Evolutionary conservation across 805 yeast genomes (phyloP), one percentile per base, ranked within the genome.

Genomic region (Grigorovia jiainica): DNA sequence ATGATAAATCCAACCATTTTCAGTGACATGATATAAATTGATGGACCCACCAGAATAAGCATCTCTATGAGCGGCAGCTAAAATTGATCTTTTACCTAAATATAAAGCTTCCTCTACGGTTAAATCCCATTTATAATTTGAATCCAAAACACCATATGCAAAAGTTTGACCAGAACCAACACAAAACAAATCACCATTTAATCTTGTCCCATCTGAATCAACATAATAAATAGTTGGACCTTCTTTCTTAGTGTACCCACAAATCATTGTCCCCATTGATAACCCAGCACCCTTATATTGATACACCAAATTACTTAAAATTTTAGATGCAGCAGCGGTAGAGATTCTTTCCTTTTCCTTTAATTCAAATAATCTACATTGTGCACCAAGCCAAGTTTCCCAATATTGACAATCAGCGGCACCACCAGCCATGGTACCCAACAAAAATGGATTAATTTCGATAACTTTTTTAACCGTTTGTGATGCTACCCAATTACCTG

Each of bases 341-440:
- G 92, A 78, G 51, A 92, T 92, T 55, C 98, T 77, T 66, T 87
- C 90, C 66, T 90, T 89, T 63, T 90, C 92, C 60, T 95, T 77
- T 57, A 92, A 73, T 64, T 92, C 98, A 64, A 89, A 95, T 55
- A 92, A 67, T 57, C 98, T 73, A 70, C 97, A 90, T 67, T 92
- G 97, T 15, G 95, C 71, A 48, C 98, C 98, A 46, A 92, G 74
- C 97, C 97, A 92, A 30, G 97, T 86, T 68, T 92, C 97, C 98
- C 98, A 92, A 66, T 73, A 92, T 65, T 92, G 98, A 72, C 98
- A 92, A 67, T 92, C 98, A 25, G 97, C 97, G 39, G 98, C 98
- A 70, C 97, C 97, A 67, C 98, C 98, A 27, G 98, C 98, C 96
- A 92, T 80, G 17, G 98, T 92, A 50, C 98, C 98, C 54, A 92